These are phyloP conservation scores for Diplodia sapinea DNA, from an alignment of 2,329 filamentous ascomycete genomes.

Conservation along the genomic window DNA sequence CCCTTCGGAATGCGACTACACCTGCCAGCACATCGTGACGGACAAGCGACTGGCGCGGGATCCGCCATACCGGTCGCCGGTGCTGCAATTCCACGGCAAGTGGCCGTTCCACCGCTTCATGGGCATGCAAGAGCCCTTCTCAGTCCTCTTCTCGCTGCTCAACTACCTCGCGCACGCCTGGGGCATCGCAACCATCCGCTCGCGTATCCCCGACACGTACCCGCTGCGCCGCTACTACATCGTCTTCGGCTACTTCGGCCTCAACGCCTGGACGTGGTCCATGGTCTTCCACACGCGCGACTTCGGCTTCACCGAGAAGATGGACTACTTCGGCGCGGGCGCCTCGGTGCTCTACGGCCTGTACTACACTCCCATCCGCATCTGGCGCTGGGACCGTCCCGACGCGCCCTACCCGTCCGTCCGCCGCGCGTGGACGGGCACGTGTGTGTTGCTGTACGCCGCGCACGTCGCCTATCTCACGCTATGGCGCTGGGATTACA, in stretches of 20 bases:
- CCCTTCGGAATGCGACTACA: constrained; percentile 93
- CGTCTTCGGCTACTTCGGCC: constrained; percentile 77
- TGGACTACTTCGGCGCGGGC: constrained; percentile 95
- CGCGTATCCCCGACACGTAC: constrained; percentile 74
- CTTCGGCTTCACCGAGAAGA: constrained; percentile 82
- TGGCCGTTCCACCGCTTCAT: constrained; percentile 94
- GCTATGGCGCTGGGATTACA: constrained; percentile 89
- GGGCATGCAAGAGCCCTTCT: constrained; percentile 94
- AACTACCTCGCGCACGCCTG: constrained; percentile 86
- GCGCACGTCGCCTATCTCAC: constrained; percentile 83
- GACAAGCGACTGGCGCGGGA: constrained; percentile 68
- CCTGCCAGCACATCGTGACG: constrained; percentile 93
- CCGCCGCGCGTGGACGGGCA: constrained; percentile 74
- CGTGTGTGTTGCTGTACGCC: constrained; percentile 74
- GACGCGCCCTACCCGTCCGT: constrained; percentile 55
- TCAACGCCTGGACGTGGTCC: constrained; percentile 85
- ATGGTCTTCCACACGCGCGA: constrained; percentile 93
- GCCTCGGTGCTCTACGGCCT: constrained; percentile 89
- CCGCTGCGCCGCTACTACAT: constrained; percentile 81
- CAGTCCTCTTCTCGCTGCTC: constrained; percentile 88
- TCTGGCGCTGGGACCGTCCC: constrained; percentile 78
- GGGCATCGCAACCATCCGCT: constrained; percentile 74
- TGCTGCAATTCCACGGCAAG: constrained; percentile 97
- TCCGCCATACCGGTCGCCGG: constrained; percentile 66
- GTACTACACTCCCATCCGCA: constrained; percentile 80